Evolutionary conservation across 2,329 filamentous ascomycete species (phyloP), one percentile per base, ranked within the genome.

Genomic region (Pseudopyrenochaeta lycopersici): DNA sequence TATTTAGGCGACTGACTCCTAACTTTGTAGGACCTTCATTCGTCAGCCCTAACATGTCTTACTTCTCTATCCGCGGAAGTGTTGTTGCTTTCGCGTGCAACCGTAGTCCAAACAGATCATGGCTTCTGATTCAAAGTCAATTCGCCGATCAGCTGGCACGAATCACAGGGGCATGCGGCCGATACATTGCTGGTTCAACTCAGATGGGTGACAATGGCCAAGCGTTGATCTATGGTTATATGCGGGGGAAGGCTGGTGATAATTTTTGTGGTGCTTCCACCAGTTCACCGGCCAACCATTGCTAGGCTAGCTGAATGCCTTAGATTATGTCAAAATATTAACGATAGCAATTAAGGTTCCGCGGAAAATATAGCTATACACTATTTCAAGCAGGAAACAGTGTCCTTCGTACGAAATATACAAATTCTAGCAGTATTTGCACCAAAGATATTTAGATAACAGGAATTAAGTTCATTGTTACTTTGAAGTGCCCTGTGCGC

Each of bases 221-320:
- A 5, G 46, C 46, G 17, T 14, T 48, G 17, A 29, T 48, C n/a
- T 4, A 17, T 18, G 46, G 46, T 32, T 48, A 48, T 30, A 23
- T 31, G 36, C 46, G 46, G 9, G 39, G 27, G 15, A 21, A 23
- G 15, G 35, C 29, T 17, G 30, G 30, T 21, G 35, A 32, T 12
- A 31, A 49, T 12, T 49, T 49, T 36, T 49, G 46, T 17, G 46
- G 29, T 41, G 17, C n/a, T 46, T 31, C 38, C 27, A 20, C 14
- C 18, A 44, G n/a, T 15, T 50, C 49, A 17, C 32, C 21, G 15
- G n/a, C 31, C 11, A 49, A 49, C 10, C 29, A 97, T 35, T 87
- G 81, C 84, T 88, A 94, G 0, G 9, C 9, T 27, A 27, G 4
- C 23, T 27, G 9, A 27, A 27, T 27, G 23, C n/a, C n/a, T n/a